phyloP scores from a whole-genome alignment of 2,329 filamentous ascomycete species.

The Colletotrichum camelliae region DNA sequence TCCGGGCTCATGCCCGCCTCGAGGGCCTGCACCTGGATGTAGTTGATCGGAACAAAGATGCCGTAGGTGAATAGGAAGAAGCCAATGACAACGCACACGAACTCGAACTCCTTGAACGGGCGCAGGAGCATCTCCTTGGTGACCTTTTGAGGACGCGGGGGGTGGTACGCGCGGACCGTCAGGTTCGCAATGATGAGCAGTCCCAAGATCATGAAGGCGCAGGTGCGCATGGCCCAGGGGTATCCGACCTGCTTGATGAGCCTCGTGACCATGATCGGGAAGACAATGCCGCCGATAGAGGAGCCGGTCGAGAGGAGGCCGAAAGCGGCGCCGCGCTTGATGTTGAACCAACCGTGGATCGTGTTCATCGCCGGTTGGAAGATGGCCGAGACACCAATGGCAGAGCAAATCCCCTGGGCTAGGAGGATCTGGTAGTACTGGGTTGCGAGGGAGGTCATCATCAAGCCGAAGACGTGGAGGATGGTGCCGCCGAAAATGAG shows the following conservation, averaged over 20 bases:
- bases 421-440: constrained; percentile 47
- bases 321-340: constrained; percentile 38
- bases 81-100: constrained; percentile 32
- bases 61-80: constrained; percentile 41
- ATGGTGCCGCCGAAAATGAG: constrained; percentile 58
- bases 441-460: constrained; percentile 63
- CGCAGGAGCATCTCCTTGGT: constrained; percentile 33
- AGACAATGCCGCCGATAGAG: constrained; percentile 42
- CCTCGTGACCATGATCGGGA: constrained; percentile 43
- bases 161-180: constrained; percentile 33
- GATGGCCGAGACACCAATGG: constrained; percentile 39
- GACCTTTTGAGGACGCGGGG: constrained; percentile 31
- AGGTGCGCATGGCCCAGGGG: constrained; percentile 44
- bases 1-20: constrained; percentile 29
- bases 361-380: constrained; percentile 37
- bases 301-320: constrained; percentile 40
- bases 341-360: constrained; percentile 38
- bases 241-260: constrained; percentile 41
- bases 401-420: constrained; percentile 41
- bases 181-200: constrained; percentile 37
- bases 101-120: constrained; percentile 35
- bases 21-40: constrained; percentile 36
- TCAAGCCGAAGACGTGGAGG: constrained; percentile 64
- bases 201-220: constrained; percentile 40
- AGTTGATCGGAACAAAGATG: constrained; percentile 41